A percentile compares a stretch with the other conserved stretches of the same genome.
phyloP scores from a whole-genome alignment of 2,329 filamentous ascomycete species.

The Alternaria rosae region DNA sequence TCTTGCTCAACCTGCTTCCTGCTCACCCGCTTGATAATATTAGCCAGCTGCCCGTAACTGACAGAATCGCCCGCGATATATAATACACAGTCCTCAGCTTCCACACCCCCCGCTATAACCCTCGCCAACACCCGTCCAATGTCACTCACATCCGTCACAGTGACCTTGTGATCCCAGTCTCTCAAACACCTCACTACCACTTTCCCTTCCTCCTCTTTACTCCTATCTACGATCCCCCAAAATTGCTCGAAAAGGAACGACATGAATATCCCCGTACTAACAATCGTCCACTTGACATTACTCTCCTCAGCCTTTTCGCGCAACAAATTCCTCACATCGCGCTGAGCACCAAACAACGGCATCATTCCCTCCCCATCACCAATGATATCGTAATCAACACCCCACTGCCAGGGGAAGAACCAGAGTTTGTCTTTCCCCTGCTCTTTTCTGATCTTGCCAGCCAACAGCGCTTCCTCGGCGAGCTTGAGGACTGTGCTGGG shows the following conservation, averaged over 20 bases:
- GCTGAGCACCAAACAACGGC: conserved; percentile 73
- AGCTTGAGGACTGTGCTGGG: conserved; percentile 66
- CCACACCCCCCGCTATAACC: conserved; percentile 52
- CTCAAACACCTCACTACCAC: conserved; percentile 63
- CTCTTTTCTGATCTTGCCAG: conserved; percentile 51
- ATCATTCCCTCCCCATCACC: conserved; percentile 64
- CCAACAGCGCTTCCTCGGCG: conserved; percentile 62
- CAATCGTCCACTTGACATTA: conserved; percentile 66
- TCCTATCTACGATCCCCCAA: conserved; percentile 68
- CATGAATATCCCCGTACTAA: conserved; percentile 75
- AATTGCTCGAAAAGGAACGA: conserved; percentile 70
- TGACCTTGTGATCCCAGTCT: conserved; percentile 68
- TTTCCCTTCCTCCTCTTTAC: not conserved
- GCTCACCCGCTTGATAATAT: conserved; percentile 58
- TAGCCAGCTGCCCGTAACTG: conserved; percentile 63
- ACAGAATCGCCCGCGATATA: conserved; percentile 70
- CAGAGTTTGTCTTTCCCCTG: conserved; percentile 18
- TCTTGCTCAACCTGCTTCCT: conserved; percentile 57
- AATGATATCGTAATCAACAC: conserved; percentile 73
- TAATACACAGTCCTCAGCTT: conserved; percentile 55
- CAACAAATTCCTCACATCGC: conserved; percentile 49
- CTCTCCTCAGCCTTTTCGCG: conserved; percentile 26
- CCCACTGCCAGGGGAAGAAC: conserved; percentile 78
- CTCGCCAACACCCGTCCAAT: conserved; percentile 69
- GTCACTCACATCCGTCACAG: conserved; percentile 68